A percentile compares a stretch with the other conserved stretches of the same genome.
phyloP scores from a whole-genome alignment of 2,329 filamentous ascomycete genomes.

The Xylaria sp. region DNA sequence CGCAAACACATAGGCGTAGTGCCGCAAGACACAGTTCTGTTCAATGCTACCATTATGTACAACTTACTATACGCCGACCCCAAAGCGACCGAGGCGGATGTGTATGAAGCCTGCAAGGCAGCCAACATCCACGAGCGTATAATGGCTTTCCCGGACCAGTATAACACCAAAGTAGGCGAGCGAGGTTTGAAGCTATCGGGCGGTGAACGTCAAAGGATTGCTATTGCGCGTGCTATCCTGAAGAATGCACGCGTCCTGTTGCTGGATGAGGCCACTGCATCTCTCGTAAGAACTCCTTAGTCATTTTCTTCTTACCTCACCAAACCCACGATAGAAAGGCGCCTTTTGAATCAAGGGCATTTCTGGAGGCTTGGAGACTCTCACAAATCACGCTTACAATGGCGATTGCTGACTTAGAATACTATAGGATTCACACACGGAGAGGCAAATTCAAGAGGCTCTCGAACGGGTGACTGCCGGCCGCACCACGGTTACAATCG shows the following conservation, averaged over 20 bases:
- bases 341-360: neutral
- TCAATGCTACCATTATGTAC: constrained; percentile 68
- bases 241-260: constrained; percentile 76
- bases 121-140: constrained; percentile 70
- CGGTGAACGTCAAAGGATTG: constrained; percentile 68
- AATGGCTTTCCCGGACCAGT: constrained; percentile 60
- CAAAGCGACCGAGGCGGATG: constrained; percentile 64
- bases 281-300: constrained; percentile 53
- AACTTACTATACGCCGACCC: constrained; percentile 67
- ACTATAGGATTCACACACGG: constrained; percentile 63
- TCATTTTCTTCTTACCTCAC: neutral
- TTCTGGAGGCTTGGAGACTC: neutral
- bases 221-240: constrained; percentile 72
- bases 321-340: neutral
- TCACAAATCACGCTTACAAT: neutral
- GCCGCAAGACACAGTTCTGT: constrained; percentile 65
- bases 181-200: constrained; percentile 58
- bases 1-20: constrained; percentile 66
- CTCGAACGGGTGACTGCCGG: constrained; percentile 59
- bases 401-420: neutral
- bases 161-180: constrained; percentile 44
- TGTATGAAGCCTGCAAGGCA: constrained; percentile 63
- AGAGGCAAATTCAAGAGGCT: constrained; percentile 66
- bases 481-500: constrained; percentile 64
- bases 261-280: constrained; percentile 77